Conservation (phyloP, 2,329 filamentous ascomycete genomes). For the Fusarium oligoseptatum region DNA sequence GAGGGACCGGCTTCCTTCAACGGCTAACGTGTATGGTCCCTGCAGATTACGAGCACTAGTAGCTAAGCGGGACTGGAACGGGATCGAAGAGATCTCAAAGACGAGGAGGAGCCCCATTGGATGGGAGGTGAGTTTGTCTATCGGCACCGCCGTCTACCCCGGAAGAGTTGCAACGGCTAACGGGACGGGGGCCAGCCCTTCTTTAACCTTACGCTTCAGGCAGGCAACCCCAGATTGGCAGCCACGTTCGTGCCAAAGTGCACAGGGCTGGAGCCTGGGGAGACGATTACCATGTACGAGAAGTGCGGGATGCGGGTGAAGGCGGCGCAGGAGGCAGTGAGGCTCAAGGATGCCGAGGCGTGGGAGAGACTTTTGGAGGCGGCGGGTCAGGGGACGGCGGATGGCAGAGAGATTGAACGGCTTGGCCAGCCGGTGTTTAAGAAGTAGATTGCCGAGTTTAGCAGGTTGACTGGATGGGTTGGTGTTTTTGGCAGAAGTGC, state of each 20-base stretch:
- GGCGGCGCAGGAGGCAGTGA: slow-evolving; percentile 92
- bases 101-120: slow-evolving; percentile 91
- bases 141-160: neutral
- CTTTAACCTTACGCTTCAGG: slow-evolving; percentile 88
- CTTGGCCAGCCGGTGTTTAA: slow-evolving; percentile 74
- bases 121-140: slow-evolving; percentile 82
- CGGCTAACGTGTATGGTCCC: slow-evolving; percentile 36
- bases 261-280: slow-evolving; percentile 74
- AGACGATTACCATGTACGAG: slow-evolving; percentile 91
- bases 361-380: slow-evolving; percentile 80
- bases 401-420: slow-evolving; percentile 84
- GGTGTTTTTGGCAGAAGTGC: slow-evolving; percentile 23
- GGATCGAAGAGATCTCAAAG: slow-evolving; percentile 87
- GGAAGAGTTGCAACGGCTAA: slow-evolving; percentile 23
- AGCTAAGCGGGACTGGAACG: slow-evolving; percentile 89
- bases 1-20: slow-evolving; percentile 11
- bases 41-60: slow-evolving; percentile 85
- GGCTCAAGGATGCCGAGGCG: slow-evolving; percentile 81
- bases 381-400: slow-evolving; percentile 76
- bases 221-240: slow-evolving; percentile 90
- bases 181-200: slow-evolving; percentile 73
- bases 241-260: slow-evolving; percentile 90
- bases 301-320: slow-evolving; percentile 92
- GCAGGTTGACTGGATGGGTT: neutral
- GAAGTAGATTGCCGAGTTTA: slow-evolving; percentile 43